A percentile compares a stretch with the other conserved stretches of the same genome.
These are phyloP conservation scores for Blepharisma stoltei DNA, from an alignment of 73 alveolate species.

Conservation along the genomic window DNA sequence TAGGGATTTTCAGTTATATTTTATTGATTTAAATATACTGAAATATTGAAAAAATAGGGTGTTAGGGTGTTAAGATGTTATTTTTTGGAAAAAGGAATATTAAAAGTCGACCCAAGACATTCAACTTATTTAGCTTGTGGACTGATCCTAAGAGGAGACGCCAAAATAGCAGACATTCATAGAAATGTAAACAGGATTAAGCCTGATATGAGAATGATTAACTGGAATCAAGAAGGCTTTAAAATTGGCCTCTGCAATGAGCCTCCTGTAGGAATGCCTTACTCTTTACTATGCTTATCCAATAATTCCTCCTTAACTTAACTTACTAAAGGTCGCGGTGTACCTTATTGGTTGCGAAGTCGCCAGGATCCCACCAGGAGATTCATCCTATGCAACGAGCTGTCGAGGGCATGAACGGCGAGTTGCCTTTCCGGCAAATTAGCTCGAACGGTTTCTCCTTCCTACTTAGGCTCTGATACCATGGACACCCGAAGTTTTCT, in stretches of 20 bases:
- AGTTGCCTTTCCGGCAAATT: no score
- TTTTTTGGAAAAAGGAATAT: no score
- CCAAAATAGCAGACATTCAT: constrained; percentile 90
- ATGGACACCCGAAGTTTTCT: no score
- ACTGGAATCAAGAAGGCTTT: constrained; percentile 97
- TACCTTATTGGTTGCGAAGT: background rate
- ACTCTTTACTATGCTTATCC: constrained; percentile 84
- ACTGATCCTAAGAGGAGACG: constrained; percentile 92
- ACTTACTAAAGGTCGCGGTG: no score
- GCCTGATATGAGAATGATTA: constrained; percentile 73
- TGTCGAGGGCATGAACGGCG: background rate
- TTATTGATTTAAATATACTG: no score
- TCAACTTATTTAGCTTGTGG: constrained; percentile 95
- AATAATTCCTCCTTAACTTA: no score
- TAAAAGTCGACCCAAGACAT: constrained; percentile 82
- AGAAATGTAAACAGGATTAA: constrained; percentile 83
- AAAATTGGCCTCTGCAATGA: constrained; percentile 95
- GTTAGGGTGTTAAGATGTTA: no score
- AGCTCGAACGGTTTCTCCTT: no score
- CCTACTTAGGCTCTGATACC: no score
- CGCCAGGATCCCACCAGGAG: background rate
- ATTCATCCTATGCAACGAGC: background rate
- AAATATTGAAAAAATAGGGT: no score
- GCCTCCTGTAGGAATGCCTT: constrained; percentile 93
- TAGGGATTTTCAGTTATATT: constrained; percentile 82